Percentiles rank a stretch among this genome's conserved stretches.
phyloP scores from a whole-genome alignment of 495 filamentous ascomycete genomes.

The Corynascus novoguineensis region DNA sequence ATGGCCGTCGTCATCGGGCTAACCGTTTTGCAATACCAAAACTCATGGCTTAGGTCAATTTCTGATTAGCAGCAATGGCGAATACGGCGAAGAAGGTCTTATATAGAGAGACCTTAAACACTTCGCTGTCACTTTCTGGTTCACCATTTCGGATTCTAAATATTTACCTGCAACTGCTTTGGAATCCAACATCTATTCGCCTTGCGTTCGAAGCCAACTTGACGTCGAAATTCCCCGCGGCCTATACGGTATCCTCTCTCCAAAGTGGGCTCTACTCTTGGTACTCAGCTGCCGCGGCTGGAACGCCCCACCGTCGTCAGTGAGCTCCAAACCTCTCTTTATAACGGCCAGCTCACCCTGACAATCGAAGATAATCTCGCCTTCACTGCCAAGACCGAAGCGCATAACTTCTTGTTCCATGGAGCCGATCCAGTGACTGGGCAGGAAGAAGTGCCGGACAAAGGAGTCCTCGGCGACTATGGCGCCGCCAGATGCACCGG shows the following conservation, averaged over 20 bases:
- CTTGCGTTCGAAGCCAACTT: neutral
- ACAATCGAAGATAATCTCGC: constrained; percentile 28
- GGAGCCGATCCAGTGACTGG: constrained; percentile 9
- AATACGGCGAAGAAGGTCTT: no score
- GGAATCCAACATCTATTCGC: neutral
- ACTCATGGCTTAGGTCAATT: no score
- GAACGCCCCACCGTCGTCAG: constrained; percentile 6
- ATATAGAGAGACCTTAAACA: no score
- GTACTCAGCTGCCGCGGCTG: constrained; percentile 11
- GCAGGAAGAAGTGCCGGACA: constrained; percentile 14
- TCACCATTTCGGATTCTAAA: no score
- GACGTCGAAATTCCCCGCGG: neutral
- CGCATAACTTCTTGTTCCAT: neutral
- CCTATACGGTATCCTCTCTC: neutral
- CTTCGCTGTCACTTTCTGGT: no score
- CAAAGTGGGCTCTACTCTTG: neutral
- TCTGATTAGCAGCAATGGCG: no score
- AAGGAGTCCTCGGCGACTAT: neutral
- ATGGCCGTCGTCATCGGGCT: no score
- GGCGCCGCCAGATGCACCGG: neutral
- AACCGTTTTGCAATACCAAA: no score
- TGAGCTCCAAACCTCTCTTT: constrained; percentile 26
- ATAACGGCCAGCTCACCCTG: constrained; percentile 30
- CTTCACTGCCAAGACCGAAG: constrained; percentile 1
- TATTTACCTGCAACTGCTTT: no score